Evolutionary conservation across 495 filamentous ascomycete genomes (phyloP).

Genomic region (Penicillium angulare): DNA sequence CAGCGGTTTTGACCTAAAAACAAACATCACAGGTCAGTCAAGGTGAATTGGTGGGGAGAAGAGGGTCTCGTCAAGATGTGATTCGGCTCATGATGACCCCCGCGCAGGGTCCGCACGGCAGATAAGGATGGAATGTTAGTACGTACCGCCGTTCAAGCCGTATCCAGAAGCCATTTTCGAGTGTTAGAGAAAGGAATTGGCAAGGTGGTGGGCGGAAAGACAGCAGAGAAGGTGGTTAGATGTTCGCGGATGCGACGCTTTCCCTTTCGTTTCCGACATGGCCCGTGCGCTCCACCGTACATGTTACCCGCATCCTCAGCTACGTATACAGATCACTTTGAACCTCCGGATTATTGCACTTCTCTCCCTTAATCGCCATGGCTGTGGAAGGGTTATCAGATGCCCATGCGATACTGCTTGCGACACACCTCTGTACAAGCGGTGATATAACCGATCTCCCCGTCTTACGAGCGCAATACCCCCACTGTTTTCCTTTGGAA

Average conservation of each 20-base stretch:
- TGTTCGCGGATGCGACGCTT: constrained; percentile 38
- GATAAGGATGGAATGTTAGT: not conserved
- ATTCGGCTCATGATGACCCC: constrained; percentile 6
- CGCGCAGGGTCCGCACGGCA: constrained; percentile 8
- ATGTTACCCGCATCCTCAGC: constrained; percentile 15
- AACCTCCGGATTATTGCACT: constrained; percentile 17
- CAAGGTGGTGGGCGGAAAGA: constrained; percentile 23
- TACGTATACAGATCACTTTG: constrained; percentile 25
- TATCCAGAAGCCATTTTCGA: constrained; percentile 77
- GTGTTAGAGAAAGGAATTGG: constrained; percentile 20
- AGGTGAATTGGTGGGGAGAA: constrained; percentile 16
- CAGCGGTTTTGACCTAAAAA: constrained; percentile 78
- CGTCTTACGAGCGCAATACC: constrained; percentile 58
- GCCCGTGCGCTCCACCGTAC: constrained; percentile 39
- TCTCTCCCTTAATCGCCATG: constrained; percentile 28
- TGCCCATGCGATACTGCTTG: constrained; percentile 50
- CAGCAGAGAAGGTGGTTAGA: constrained; percentile 23
- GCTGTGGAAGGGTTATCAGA: constrained; percentile 43
- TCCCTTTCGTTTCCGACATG: constrained; percentile 39
- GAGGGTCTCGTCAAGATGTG: constrained; percentile 21
- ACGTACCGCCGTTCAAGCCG: constrained; percentile 76
- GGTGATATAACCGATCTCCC: constrained; percentile 62
- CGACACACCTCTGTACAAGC: constrained; percentile 43
- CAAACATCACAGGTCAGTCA: constrained; percentile 26
- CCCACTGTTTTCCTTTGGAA: constrained; percentile 59